Evolutionary conservation across 2,329 filamentous ascomycete species (phyloP), one percentile per base, ranked within the genome.

Genomic region (Neonectria faginata): DNA sequence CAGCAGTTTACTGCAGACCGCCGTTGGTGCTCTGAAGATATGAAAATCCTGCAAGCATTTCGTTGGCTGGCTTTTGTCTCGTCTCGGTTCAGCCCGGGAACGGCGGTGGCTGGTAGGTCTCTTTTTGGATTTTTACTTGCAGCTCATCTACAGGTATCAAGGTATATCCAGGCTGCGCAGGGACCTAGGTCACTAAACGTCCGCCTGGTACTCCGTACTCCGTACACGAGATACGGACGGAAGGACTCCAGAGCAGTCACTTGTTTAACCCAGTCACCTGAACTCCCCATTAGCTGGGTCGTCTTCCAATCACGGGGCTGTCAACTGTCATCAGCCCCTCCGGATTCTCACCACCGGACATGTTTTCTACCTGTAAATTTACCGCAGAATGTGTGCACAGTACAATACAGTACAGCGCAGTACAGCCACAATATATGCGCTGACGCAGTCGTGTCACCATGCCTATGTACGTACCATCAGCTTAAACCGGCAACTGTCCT

Each of bases 401-500:
- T 12, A 41, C 3, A 41, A n/a, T n/a, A n/a, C n/a, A n/a, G n/a
- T n/a, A 12, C 33, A 36, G 14, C 14, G 12, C 59, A 51, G 36
- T 18, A 41, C 3, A 41, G 25, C 2, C 18, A 18, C 16, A 41
- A n/a, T 41, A n/a, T 8, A 42, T 42, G 20, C 33, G 45, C 53
- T 57, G 36, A 57, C 60, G 47, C 42, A 55, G 44, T 25, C 50
- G 53, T 45, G 41, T 42, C 39, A 22, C 53, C 39, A 55, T 44
- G 11, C 44, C 57, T 27, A 31, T 11, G 47, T 53, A 59, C 41
- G 4, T 57, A 57, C 20, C 59, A 36, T 29, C 25, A 36, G 18
- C 47, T 47, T 39, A 45, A 62, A 52, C 39, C 53, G 47, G 60
- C 47, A 62, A 57, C 53, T 62, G 33, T 25, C 10, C 42, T 45